Base-by-base conservation (phyloP, 345 rosid species). In the Citrus glauca region DNA sequence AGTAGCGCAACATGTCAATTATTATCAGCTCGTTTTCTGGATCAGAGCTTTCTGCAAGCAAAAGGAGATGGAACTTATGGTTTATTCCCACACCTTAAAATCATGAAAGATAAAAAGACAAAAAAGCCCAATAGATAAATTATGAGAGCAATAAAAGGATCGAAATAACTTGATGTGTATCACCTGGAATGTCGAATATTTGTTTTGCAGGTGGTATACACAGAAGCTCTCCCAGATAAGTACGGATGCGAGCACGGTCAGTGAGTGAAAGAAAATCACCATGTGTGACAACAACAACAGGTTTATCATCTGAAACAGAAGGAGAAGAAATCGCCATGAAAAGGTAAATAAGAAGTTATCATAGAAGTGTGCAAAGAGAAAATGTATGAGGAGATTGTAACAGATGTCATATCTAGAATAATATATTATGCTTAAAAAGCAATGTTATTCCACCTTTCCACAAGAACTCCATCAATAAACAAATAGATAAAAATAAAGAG, bases 111-210 rank as follows among this genome's bases (percentile, higher is more conserved):
- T 40, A 73, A 35, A 50, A 17, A 17, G 7, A 48, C 13, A 14
- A 28, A 40, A 32, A 35, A 38, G 40, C 7, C 53, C 19, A 3
- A 11, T 24, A 9, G 19, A n/a, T 35, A 70, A 62, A 73, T 25
- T 55, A 45, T 2, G 2, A 45, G 14, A 9, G 38, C 20, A 28
- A 28, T 30, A 42, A 32, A 7, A 48, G 19, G 32, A 27, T 19
- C 24, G 3, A 63, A 74, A 42, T 66, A 48, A 45, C 60, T 57
- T 20, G 73, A 73, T 53, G 27, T 3, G 48, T n/a, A 73, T 81
- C 78, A 94, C 98, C 96, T 84, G 98, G 89, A 76, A 91, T 89
- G 83, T 94, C 97, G 55, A 92, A 94, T 63, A 90, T 85, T 73
- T 94, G 96, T 82, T 83, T 88, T 33, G 86, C 79, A 6, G 97